phyloP scores from a whole-genome alignment of 225 moss, liverwort and hornwort species.

The Straminergon stramineum region DNA sequence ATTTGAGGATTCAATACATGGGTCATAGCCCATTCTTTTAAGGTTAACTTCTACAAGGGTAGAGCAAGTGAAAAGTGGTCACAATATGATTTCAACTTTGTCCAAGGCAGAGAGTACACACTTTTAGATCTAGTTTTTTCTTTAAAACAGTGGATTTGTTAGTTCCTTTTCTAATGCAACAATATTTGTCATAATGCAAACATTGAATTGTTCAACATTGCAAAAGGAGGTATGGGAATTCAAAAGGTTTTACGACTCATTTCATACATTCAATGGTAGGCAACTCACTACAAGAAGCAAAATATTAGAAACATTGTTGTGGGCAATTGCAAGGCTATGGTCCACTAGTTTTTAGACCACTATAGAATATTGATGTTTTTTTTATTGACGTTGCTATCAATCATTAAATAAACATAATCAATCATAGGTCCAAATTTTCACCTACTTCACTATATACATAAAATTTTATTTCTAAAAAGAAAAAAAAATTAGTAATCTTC shows the following conservation, averaged over 20 bases:
- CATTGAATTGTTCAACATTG: not conserved
- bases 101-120: too few relatives aligned
- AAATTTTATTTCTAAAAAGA: too few relatives aligned
- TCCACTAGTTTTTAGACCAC: not conserved
- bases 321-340: accelerated
- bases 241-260: accelerated
- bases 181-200: not conserved
- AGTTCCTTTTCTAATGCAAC: not conserved
- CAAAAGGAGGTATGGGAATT: accelerated
- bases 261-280: not conserved
- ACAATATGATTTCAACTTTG: too few relatives aligned
- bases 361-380: not conserved
- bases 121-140: too few relatives aligned
- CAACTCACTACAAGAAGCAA: not conserved
- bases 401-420: not conserved
- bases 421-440: not conserved
- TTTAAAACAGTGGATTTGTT: too few relatives aligned
- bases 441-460: too few relatives aligned
- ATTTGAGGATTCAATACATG: too few relatives aligned
- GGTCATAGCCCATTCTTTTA: too few relatives aligned
- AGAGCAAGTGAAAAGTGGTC: too few relatives aligned
- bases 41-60: too few relatives aligned
- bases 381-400: too few relatives aligned
- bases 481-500: too few relatives aligned
- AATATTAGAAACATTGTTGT: not conserved